A percentile compares a stretch with the other conserved stretches of the same genome.
phyloP scores from a whole-genome alignment of 192 early-diverging fungal species.

The Coemansia sp. region DNA sequence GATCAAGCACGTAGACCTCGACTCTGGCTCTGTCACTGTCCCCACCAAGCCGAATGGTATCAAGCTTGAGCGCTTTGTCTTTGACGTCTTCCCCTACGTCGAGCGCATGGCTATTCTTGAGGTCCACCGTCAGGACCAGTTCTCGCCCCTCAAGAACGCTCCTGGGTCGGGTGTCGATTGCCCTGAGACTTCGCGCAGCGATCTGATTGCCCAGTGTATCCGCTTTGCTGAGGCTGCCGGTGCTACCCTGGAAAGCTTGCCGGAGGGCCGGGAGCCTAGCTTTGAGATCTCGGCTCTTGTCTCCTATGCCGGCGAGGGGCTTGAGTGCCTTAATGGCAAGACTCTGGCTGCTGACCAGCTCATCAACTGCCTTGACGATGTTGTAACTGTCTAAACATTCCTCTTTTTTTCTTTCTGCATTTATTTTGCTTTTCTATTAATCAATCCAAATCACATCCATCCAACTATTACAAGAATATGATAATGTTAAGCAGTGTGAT shows the following conservation, averaged over 20 bases:
- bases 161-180: constrained; percentile 84
- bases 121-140: constrained; percentile 88
- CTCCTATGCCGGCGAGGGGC: constrained; percentile 90
- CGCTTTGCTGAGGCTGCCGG: constrained; percentile 87
- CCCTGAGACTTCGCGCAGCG: constrained; percentile 90
- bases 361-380: constrained; percentile 28
- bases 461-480: not conserved
- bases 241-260: constrained; percentile 66
- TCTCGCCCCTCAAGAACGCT: constrained; percentile 97
- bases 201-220: constrained; percentile 85
- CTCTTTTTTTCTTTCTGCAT: not conserved
- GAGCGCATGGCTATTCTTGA: constrained; percentile 90
- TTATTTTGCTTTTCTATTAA: not conserved
- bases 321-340: constrained; percentile 75
- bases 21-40: constrained; percentile 66
- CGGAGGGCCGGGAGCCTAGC: constrained; percentile 43
- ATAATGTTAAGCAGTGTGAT: too few relatives aligned
- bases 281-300: constrained; percentile 92
- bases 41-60: constrained; percentile 91
- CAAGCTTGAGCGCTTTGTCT: constrained; percentile 99
- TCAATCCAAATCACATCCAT: not conserved
- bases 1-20: constrained; percentile 87
- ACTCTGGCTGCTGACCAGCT: constrained; percentile 43
- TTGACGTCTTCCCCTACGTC: constrained; percentile 97
- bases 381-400: constrained; percentile 23